phyloP scores from a whole-genome alignment of 2,329 filamentous ascomycete species.

The Aquanectria penicillioides region DNA sequence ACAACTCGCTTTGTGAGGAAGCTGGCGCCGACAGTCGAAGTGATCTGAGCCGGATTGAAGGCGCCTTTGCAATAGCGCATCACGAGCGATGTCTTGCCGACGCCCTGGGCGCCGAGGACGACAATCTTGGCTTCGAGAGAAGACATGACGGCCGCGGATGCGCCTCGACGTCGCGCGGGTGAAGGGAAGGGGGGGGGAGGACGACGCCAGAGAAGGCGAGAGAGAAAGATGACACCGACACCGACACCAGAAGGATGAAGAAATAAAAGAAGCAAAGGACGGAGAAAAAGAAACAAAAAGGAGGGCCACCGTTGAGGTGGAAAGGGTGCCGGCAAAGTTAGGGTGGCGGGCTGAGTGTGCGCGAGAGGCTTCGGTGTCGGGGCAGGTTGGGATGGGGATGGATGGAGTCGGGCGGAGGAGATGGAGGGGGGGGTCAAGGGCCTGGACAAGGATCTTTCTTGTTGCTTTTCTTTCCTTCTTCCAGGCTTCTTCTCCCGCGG shows the following conservation, averaged over 20 bases:
- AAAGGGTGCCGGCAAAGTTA: conserved; percentile 17
- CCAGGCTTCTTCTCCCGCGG: not conserved
- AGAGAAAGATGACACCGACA: conserved; percentile 1
- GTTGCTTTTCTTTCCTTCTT: not conserved
- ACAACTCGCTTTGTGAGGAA: conserved; percentile 83
- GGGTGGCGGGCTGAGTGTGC: no score
- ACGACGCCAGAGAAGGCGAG: conserved; percentile 8
- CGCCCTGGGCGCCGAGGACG: conserved; percentile 81
- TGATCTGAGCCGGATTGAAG: conserved; percentile 71
- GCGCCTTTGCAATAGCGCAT: conserved; percentile 79
- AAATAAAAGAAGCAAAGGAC: conserved; percentile 23
- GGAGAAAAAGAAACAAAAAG: conserved; percentile 15
- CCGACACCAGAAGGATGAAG: conserved; percentile 16
- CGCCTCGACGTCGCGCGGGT: conserved; percentile 22
- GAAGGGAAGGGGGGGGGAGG: conserved; percentile 13
- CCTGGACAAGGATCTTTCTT: not conserved
- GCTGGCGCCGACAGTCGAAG: conserved; percentile 81
- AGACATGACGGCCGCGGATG: conserved; percentile 49
- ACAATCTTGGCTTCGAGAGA: conserved; percentile 85
- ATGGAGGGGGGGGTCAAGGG: not conserved
- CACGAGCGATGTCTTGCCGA: conserved; percentile 82
- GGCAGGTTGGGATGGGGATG: conserved; percentile 11
- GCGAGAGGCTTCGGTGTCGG: conserved; percentile 20
- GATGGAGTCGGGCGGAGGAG: conserved; percentile 14
- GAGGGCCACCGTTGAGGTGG: conserved; percentile 23